Base-by-base conservation (phyloP, 768 basidiomycete genomes). In the Xerocomellus chrysenteron region DNA sequence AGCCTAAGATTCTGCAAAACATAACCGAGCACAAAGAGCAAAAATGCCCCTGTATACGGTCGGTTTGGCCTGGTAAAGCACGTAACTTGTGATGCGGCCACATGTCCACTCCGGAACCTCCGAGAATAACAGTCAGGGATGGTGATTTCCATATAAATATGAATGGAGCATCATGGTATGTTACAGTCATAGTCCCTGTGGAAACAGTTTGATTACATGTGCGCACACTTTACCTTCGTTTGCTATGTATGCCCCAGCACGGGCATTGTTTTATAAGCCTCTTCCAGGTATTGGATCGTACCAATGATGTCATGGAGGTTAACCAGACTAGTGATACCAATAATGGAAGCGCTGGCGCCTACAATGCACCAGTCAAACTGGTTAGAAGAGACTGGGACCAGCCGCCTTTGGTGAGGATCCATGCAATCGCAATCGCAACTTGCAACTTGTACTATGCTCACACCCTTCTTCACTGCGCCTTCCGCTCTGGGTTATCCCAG, bases 301-400 rank as follows among this genome's bases (percentile, higher is more conserved):
- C 74, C 75, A 42, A 79, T 72, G 51, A 76, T 66, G 35, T 79
- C 80, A 33, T 69, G 66, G 21, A 80, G 60, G 35, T 76, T 74
- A 45, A 75, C 66, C 16, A 76, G 42, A 46, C 66, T 77, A 1
- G 76, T 80, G 3, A 73, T 73, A 3, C 79, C 80, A 10, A 80
- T 21, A 21, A 80, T 77, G 11, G 80, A 80, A 4, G 78, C 77
- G 4, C 71, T 74, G 14, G 79, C 72, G 17, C 54, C 70, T 74
- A 24, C 4, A 35, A 36, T 7, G 30, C 21, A 37, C 10, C 19
- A 39, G 30, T 7, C 54, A 8, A 60, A 21, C 30, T n/a, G 13
- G 40, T 14, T 21, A 21, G 24, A 33, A 2, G 37, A 24, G 14
- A 40, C 19, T 21, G 21, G 16, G 17, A 47, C 67, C 43, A 0